Evolutionary conservation across 352 stramenopile genomes (phyloP), one percentile per base, ranked within the genome.

Genomic region (Pythium guiyangense): DNA sequence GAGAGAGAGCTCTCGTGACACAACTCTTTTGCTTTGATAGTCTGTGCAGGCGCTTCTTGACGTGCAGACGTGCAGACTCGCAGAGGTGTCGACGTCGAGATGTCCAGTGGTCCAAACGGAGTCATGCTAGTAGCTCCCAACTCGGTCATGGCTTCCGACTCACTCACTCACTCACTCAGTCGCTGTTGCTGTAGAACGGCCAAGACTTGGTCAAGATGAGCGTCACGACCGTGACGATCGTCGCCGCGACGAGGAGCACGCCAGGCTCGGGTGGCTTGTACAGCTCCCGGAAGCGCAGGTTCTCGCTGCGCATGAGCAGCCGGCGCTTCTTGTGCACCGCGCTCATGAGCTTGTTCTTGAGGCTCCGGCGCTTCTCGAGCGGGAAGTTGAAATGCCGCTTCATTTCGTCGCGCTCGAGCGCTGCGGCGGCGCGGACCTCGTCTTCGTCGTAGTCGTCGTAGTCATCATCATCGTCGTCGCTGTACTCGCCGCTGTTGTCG

Each of bases 191-290:
- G 60, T 90, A 83, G 57, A 92, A 92, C 22, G 79, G 79, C 82
- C 82, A 92, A 9, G 79, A 87, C 54, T 86, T 89, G 44, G 70
- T 90, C 31, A 92, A 35, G 29, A 88, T 78, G 22, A 92, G 76
- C 54, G 78, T 74, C 59, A 92, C 75, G 39, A 84, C 72, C 4
- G 74, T 82, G 6, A 82, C 62, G 26, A 92, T 60, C 37, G 70
- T 42, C 25, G 79, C 39, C 15, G 78, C 72, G 6, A 75, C 67
- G 34, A 87, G n/a, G 52, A 92, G 49, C 50, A 86, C 83, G 35
- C 77, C 72, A 10, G 76, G 77, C 63, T 92, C 83, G 0, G 83
- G 83, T 2, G 79, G 60, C 44, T 73, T 74, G 69, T 90, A 90
- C 9, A 92, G 60, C 51, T 90, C 78, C 4, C 78, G 79, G 59